Evolutionary conservation across 345 rosid species (phyloP), one percentile per base, ranked within the genome.

Genomic region (Viola odorata): DNA sequence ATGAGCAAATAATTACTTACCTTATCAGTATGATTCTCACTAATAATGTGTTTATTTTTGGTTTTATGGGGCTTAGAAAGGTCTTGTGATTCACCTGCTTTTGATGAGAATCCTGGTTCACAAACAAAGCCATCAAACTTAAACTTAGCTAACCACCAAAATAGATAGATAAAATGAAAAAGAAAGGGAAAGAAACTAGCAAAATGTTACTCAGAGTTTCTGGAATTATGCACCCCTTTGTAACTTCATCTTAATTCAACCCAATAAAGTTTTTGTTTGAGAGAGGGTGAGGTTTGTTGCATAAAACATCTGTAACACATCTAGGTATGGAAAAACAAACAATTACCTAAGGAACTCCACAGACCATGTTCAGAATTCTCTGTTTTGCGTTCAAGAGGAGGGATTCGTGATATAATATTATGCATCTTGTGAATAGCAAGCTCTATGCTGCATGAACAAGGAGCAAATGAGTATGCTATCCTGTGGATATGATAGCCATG

Each of bases 301-400:
- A 52, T 8, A 17, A 1, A 52, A 23, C 37, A 53, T 12, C 57
- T 53, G 16, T 49, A n/a, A 49, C 12, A 45, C 0, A 49, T 17
- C 15, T 7, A 49, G 5, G 15, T n/a, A 12, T 49, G 52, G 42
- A 36, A 39, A 39, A 57, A 47, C 59, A 53, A 62, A 41, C 12
- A 73, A 55, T 83, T 68, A 92, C 98, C 97, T 83, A 80, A 78
- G 23, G 77, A 80, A 76, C 94, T 81, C 98, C 98, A 92, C 87
- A 87, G 85, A 75, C 82, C 90, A 59, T 58, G 12, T 16, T 78
- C 63, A 53, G 86, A 71, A 38, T 69, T 76, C 57, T 71, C 83
- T 52, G 72, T 74, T 50, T 44, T 67, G 61, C 75, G 75, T 42
- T 77, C 81, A 13, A 58, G 66, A 49, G 84, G 75, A 66, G 97